A percentile compares a stretch with the other conserved stretches of the same genome.
phyloP scores from a whole-genome alignment of 1,139 yeast species.

The Sugiyamaella novakii region DNA sequence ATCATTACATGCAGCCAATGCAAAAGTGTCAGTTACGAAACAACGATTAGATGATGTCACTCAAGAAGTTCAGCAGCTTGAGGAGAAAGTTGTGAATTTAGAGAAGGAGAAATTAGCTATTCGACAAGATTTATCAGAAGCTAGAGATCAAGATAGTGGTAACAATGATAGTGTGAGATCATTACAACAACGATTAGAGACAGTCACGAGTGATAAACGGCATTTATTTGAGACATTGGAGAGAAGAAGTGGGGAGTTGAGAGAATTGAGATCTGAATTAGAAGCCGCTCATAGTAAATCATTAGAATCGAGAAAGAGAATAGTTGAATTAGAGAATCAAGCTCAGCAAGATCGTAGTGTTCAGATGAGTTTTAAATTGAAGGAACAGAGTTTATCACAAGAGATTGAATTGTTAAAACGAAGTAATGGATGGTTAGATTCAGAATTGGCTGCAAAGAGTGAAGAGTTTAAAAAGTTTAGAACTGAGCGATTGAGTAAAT shows the following conservation, averaged over 20 bases:
- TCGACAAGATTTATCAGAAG: conserved; percentile 38
- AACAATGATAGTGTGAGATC: conserved; percentile 27
- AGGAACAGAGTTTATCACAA: conserved; percentile 45
- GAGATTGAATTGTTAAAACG: conserved; percentile 44
- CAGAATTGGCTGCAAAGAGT: conserved; percentile 42
- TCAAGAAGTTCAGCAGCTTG: conserved; percentile 40
- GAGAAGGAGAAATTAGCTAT: conserved; percentile 38
- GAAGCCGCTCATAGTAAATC: conserved; percentile 52
- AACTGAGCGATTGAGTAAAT: conserved; percentile 39
- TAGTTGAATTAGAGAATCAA: conserved; percentile 46
- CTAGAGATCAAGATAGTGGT: conserved; percentile 37
- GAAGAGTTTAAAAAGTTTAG: conserved; percentile 45
- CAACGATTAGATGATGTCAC: conserved; percentile 38
- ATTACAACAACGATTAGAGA: conserved; percentile 31
- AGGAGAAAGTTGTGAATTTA: conserved; percentile 39
- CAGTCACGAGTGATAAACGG: conserved; percentile 43
- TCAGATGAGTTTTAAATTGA: conserved; percentile 43
- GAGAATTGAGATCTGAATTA: conserved; percentile 55
- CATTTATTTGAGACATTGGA: conserved; percentile 48
- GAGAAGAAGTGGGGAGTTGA: conserved; percentile 51
- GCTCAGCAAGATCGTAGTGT: conserved; percentile 42
- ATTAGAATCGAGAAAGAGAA: conserved; percentile 47
- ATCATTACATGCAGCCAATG: conserved; percentile 45
- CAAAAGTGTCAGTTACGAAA: conserved; percentile 42
- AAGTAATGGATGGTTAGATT: conserved; percentile 45